A percentile compares a stretch with the other conserved stretches of the same genome.
Conservation (phyloP, 257 asterid species). For the Lycium barbarum region DNA sequence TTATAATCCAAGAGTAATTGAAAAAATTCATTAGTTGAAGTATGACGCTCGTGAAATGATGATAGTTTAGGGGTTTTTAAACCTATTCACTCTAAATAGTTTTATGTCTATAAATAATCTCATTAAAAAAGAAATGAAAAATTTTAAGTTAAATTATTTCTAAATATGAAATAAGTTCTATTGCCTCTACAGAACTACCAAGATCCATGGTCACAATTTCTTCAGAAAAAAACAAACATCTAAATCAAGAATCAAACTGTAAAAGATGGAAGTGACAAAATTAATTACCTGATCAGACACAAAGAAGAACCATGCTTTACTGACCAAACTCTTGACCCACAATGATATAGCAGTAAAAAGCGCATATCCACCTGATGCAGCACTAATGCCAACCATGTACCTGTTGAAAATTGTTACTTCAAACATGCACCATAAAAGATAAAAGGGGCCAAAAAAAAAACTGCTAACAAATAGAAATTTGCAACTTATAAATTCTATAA, state of each 20-base stretch:
- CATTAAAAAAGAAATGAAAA: background rate
- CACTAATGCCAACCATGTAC: constrained; percentile 79
- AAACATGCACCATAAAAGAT: background rate
- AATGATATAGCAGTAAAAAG: constrained; percentile 68
- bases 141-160: background rate
- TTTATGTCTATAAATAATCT: background rate
- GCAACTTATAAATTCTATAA: too few species aligned
- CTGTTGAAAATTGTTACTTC: constrained; percentile 38
- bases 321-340: constrained; percentile 54
- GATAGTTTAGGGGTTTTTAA: too few species aligned
- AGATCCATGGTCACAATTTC: background rate
- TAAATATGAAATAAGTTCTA: background rate
- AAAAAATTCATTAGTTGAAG: too few species aligned
- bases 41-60: too few species aligned
- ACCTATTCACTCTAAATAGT: background rate
- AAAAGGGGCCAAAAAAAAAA: background rate
- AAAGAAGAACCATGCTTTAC: constrained; percentile 83
- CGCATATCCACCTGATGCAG: constrained; percentile 71
- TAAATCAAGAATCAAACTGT: background rate
- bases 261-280: constrained; percentile 19
- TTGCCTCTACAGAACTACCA: background rate
- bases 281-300: constrained; percentile 74
- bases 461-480: too few species aligned
- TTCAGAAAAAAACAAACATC: background rate
- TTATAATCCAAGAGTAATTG: too few species aligned